Conservation (phyloP, 2,329 filamentous ascomycete species). For the Triangularia verruculosa region DNA sequence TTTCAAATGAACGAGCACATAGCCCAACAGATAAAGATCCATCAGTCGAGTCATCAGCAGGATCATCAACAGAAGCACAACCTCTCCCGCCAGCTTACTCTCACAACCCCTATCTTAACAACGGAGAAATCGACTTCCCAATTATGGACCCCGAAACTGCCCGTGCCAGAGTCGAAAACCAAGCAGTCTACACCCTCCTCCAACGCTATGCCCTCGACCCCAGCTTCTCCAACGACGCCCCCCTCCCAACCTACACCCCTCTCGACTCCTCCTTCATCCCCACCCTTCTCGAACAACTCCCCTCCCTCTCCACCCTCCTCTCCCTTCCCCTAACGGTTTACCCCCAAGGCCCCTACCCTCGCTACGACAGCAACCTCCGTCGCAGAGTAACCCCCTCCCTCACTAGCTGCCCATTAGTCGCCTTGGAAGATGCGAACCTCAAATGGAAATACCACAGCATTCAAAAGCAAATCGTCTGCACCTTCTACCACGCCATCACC, state of each 20-base stretch:
- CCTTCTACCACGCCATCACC: slow-evolving; percentile 33
- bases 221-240: slow-evolving; percentile 6
- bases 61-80: neutral
- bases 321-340: slow-evolving; percentile 25
- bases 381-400: neutral
- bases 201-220: neutral
- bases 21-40: neutral
- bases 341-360: neutral
- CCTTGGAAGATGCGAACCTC: neutral
- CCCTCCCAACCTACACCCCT: slow-evolving; percentile 22
- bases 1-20: neutral
- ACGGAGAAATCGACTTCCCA: neutral
- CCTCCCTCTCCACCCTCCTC: slow-evolving; percentile 13
- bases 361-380: neutral
- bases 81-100: neutral
- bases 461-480: slow-evolving; percentile 30
- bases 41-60: neutral
- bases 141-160: neutral
- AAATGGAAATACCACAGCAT: slow-evolving; percentile 7
- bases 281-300: slow-evolving; percentile 14
- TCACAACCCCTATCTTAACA: neutral
- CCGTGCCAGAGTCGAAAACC: neutral
- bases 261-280: slow-evolving; percentile 13
- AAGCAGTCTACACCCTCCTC: neutral
- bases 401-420: neutral